These are phyloP conservation scores for Alternaria conjuncta DNA, from an alignment of 2,329 filamentous ascomycete genomes.

Conservation along the genomic window DNA sequence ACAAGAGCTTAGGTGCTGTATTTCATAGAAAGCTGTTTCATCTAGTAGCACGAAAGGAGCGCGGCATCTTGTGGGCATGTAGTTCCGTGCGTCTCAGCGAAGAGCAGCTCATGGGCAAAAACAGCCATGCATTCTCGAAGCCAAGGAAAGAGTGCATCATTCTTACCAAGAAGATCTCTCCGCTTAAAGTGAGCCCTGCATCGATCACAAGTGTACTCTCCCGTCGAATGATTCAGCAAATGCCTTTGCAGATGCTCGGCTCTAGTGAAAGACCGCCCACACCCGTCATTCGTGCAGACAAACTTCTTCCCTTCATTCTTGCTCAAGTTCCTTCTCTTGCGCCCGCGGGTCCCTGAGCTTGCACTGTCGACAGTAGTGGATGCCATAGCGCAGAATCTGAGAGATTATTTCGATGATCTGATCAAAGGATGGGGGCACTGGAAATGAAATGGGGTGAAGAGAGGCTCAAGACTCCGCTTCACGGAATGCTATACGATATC, in stretches of 20 bases:
- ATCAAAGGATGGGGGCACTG: conserved; percentile 36
- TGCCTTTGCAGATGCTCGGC: conserved; percentile 96
- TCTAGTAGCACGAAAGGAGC: neutral
- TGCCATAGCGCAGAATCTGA: conserved; percentile 19
- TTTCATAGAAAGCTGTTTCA: neutral
- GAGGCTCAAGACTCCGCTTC: neutral
- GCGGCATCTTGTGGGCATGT: neutral
- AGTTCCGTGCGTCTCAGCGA: too few species aligned
- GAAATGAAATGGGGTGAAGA: conserved; percentile 5
- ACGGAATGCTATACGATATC: neutral
- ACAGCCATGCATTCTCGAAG: neutral
- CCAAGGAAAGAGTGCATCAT: conserved; percentile 2
- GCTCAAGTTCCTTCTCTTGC: conserved; percentile 64
- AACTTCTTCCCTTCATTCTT: conserved; percentile 60
- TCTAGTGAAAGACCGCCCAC: conserved; percentile 91
- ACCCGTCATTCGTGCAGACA: conserved; percentile 77
- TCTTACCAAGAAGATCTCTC: conserved; percentile 63
- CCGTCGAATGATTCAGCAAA: conserved; percentile 79
- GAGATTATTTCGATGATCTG: conserved; percentile 8
- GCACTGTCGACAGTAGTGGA: conserved; percentile 20
- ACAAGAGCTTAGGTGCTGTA: neutral
- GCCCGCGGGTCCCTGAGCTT: conserved; percentile 56
- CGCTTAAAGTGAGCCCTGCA: conserved; percentile 68
- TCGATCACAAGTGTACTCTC: conserved; percentile 62
- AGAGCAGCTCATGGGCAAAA: neutral